phyloP scores from a whole-genome alignment of 2,329 filamentous ascomycete species.

The Ceratocystis papillata region DNA sequence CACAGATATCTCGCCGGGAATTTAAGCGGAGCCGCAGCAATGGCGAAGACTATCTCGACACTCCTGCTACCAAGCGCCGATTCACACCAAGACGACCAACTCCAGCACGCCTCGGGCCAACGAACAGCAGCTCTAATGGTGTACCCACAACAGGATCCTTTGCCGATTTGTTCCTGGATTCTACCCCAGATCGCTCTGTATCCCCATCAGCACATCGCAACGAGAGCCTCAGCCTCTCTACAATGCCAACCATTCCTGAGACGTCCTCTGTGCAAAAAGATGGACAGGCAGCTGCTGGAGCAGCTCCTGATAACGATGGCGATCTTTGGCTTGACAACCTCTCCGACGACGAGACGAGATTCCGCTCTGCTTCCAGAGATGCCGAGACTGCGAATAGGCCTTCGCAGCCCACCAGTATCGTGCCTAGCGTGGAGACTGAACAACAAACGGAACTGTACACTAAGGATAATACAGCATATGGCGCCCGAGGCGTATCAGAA shows the following conservation, averaged over 20 bases:
- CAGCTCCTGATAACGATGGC: slow-evolving; percentile 30
- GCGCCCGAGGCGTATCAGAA: no score
- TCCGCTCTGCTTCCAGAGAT: slow-evolving; percentile 16
- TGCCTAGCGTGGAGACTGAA: slow-evolving; percentile 9
- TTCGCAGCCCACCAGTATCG: not conserved
- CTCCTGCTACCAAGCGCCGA: slow-evolving; percentile 13
- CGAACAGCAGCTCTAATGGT: not conserved
- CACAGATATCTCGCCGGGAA: slow-evolving; percentile 11
- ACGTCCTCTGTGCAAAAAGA: slow-evolving; percentile 7
- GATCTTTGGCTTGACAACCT: slow-evolving; percentile 40
- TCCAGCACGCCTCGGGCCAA: slow-evolving; percentile 7
- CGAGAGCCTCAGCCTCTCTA: not conserved
- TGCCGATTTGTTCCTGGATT: slow-evolving; percentile 16
- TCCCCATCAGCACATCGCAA: slow-evolving; percentile 7
- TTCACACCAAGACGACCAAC: slow-evolving; percentile 7
- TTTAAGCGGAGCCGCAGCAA: not conserved
- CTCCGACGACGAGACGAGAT: slow-evolving; percentile 31
- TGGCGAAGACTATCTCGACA: slow-evolving; percentile 9
- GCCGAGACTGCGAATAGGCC: not conserved
- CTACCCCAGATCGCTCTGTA: slow-evolving; percentile 14
- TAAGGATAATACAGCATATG: not conserved
- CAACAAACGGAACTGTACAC: not conserved
- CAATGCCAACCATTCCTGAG: slow-evolving; percentile 14
- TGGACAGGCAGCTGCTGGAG: not conserved
- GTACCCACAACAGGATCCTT: not conserved